Evolutionary conservation across 2,329 filamentous ascomycete species (phyloP).

Genomic region (Ophiocordyceps camponoti-saundersi): DNA sequence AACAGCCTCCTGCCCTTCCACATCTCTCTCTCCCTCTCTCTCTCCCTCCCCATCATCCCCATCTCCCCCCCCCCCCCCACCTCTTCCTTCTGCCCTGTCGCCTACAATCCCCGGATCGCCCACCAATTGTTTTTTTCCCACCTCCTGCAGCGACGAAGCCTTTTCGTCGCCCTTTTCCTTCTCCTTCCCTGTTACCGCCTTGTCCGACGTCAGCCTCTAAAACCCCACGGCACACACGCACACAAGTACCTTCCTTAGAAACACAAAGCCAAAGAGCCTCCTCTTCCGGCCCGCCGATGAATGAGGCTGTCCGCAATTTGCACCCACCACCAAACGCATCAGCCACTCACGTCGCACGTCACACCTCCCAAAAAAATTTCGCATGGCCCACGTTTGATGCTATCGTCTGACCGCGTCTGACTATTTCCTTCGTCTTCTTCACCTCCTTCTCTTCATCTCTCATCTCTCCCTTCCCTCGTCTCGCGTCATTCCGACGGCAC

Average conservation of each 20-base stretch:
- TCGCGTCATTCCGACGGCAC: neutral
- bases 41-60: too few species aligned
- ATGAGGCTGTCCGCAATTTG: slow-evolving; percentile 23
- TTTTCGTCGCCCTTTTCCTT: too few species aligned
- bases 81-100: too few species aligned
- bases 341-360: slow-evolving; percentile 9
- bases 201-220: neutral
- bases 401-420: neutral
- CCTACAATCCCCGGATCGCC: too few species aligned
- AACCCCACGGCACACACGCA: neutral
- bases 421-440: neutral
- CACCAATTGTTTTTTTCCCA: too few species aligned
- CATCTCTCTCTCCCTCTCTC: too few species aligned
- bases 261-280: neutral
- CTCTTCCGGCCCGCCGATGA: neutral
- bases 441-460: too few species aligned
- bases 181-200: too few species aligned
- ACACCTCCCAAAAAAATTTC: neutral
- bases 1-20: too few species aligned
- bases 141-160: too few species aligned
- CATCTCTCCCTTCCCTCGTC: neutral
- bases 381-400: neutral
- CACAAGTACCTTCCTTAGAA: too few species aligned
- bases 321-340: slow-evolving; percentile 1
- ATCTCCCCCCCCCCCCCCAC: too few species aligned